These are phyloP conservation scores for Pterulicium gracile DNA, from an alignment of 1,284 basidiomycete genomes.

Conservation along the genomic window DNA sequence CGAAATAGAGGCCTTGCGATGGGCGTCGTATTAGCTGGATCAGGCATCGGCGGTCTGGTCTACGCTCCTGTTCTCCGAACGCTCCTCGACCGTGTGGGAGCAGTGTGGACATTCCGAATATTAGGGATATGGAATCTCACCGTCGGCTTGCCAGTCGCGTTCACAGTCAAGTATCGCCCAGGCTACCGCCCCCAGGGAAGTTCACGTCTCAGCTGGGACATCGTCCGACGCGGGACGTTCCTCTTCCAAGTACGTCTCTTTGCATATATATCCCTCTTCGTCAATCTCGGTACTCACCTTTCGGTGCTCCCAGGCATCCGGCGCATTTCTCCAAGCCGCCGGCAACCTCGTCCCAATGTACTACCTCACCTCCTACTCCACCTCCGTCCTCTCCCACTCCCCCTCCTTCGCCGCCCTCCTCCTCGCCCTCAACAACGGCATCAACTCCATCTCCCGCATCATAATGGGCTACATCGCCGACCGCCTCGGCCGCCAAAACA, in stretches of 20 bases:
- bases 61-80: constrained; percentile 31
- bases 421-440: constrained; percentile 30
- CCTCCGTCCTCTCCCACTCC: constrained; percentile 27
- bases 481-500: constrained; percentile 32
- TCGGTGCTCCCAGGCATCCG: constrained; percentile 21
- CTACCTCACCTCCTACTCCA: constrained; percentile 32
- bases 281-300: not conserved
- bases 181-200: constrained; percentile 13
- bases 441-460: constrained; percentile 31
- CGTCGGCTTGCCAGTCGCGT: constrained; percentile 26
- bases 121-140: constrained; percentile 30
- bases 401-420: constrained; percentile 26
- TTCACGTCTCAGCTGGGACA: constrained; percentile 22
- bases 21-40: constrained; percentile 31
- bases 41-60: constrained; percentile 31
- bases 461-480: constrained; percentile 32
- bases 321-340: constrained; percentile 32
- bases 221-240: constrained; percentile 30
- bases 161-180: constrained; percentile 20
- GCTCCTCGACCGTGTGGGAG: constrained; percentile 24
- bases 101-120: constrained; percentile 26
- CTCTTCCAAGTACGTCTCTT: constrained; percentile 28
- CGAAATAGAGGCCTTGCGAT: constrained; percentile 33
- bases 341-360: constrained; percentile 34
- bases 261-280: too few species aligned